A percentile compares a stretch with the other conserved stretches of the same genome.
These are phyloP conservation scores for Crithidia fasciculata DNA, from an alignment of 208 protist species.

Conservation along the genomic window DNA sequence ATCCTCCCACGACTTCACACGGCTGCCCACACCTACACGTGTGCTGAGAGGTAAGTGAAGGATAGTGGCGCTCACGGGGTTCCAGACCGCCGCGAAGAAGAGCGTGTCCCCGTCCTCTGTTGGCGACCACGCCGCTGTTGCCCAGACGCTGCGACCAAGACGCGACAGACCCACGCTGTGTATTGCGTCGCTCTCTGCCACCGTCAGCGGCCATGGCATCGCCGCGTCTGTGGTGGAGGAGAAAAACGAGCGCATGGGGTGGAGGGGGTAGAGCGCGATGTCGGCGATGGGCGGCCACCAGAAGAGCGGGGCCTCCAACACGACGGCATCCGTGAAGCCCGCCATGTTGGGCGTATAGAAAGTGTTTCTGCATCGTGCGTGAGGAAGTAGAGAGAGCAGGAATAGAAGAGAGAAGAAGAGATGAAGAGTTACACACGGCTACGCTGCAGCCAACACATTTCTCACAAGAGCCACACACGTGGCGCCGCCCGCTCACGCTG, in stretches of 20 bases:
- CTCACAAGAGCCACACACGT: too few species aligned
- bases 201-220: constrained; percentile 25
- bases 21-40: constrained; percentile 10
- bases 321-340: constrained; percentile 62
- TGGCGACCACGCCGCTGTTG: constrained; percentile 45
- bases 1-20: constrained; percentile 3
- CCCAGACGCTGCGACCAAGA: constrained; percentile 58
- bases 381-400: too few species aligned
- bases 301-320: constrained; percentile 47
- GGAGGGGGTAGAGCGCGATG: constrained; percentile 51
- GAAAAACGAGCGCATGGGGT: constrained; percentile 45
- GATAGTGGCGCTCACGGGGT: constrained; percentile 43
- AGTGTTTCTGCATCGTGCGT: too few species aligned
- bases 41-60: constrained; percentile 26
- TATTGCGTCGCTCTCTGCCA: neutral
- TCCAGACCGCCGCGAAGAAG: constrained; percentile 39
- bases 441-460: too few species aligned
- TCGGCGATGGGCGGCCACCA: constrained; percentile 75
- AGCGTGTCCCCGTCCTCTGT: neutral
- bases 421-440: too few species aligned
- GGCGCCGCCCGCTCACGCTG: too few species aligned
- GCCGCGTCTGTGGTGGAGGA: constrained; percentile 41
- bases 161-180: constrained; percentile 52
- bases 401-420: too few species aligned
- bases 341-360: constrained; percentile 5